Conservation (phyloP, 768 basidiomycete genomes). For the Suillus paluster region DNA sequence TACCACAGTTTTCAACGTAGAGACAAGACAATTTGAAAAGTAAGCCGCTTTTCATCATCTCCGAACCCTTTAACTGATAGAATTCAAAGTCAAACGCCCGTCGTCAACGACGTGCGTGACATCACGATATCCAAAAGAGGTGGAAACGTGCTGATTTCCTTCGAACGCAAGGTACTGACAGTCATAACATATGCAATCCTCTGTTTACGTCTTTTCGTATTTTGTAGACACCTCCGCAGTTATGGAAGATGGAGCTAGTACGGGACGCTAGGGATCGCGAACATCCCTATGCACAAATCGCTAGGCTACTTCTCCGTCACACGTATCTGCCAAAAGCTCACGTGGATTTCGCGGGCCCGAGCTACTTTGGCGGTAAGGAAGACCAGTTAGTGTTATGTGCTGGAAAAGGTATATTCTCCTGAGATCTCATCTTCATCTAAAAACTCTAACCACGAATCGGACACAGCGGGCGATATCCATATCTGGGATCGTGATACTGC, state of each 20-base stretch:
- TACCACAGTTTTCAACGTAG: constrained; percentile 51
- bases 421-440: neutral
- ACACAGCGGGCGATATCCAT: constrained; percentile 75
- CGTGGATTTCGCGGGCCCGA: constrained; percentile 79
- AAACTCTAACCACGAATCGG: constrained; percentile 9
- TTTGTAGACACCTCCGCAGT: constrained; percentile 72
- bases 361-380: constrained; percentile 81
- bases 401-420: constrained; percentile 58
- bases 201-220: neutral
- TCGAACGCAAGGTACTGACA: constrained; percentile 43
- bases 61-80: constrained; percentile 15
- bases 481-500: constrained; percentile 88
- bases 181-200: neutral
- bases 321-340: constrained; percentile 72
- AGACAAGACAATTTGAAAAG: constrained; percentile 48
- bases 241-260: constrained; percentile 73
- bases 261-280: constrained; percentile 50
- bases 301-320: constrained; percentile 51
- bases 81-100: constrained; percentile 51
- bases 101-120: constrained; percentile 59
- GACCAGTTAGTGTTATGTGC: constrained; percentile 81
- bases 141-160: constrained; percentile 49
- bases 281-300: constrained; percentile 35
- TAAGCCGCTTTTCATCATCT: constrained; percentile 24
- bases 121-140: constrained; percentile 51